Evolutionary conservation across 345 rosid species (phyloP).

Genomic region (Populus nigra): DNA sequence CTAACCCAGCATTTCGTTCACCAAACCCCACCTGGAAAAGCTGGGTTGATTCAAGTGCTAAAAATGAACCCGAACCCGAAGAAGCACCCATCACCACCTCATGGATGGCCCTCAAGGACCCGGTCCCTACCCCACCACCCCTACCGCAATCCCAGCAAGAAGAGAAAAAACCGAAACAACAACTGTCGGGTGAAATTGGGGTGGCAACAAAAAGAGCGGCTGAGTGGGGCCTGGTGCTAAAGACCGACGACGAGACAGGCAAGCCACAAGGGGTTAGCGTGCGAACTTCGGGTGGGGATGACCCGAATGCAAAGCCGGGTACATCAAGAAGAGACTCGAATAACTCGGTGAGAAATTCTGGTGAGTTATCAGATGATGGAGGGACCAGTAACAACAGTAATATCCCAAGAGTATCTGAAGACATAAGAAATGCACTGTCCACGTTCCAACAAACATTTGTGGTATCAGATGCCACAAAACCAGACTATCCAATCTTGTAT

Average conservation of each 20-base stretch:
- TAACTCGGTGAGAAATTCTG: conserved; percentile 76
- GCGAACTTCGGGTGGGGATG: conserved; percentile 79
- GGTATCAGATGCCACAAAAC: conserved; percentile 92
- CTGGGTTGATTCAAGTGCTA: conserved; percentile 38
- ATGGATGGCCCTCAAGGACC: conserved; percentile 90
- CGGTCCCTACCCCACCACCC: conserved; percentile 18
- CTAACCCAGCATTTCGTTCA: conserved; percentile 48
- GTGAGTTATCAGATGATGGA: conserved; percentile 47
- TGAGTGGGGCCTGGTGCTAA: conserved; percentile 92
- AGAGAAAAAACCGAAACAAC: conserved; percentile 13
- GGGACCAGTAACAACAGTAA: conserved; percentile 34
- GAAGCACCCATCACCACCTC: conserved; percentile 36
- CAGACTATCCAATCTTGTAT: conserved; percentile 81
- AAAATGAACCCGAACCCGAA: conserved; percentile 15
- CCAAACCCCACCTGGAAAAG: conserved; percentile 48
- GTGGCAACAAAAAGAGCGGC: conserved; percentile 85
- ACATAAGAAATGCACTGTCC: conserved; percentile 70
- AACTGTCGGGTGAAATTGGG: conserved; percentile 41
- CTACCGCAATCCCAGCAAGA: conserved; percentile 5
- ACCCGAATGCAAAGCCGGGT: conserved; percentile 37
- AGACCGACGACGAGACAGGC: conserved; percentile 74
- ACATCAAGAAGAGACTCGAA: conserved; percentile 59
- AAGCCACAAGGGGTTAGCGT: conserved; percentile 75
- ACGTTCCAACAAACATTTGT: conserved; percentile 93
- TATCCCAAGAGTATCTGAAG: conserved; percentile 78